A percentile compares a stretch with the other conserved stretches of the same genome.
Conservation (phyloP, 306 rosid species). For the Casuarina equisetifolia region DNA sequence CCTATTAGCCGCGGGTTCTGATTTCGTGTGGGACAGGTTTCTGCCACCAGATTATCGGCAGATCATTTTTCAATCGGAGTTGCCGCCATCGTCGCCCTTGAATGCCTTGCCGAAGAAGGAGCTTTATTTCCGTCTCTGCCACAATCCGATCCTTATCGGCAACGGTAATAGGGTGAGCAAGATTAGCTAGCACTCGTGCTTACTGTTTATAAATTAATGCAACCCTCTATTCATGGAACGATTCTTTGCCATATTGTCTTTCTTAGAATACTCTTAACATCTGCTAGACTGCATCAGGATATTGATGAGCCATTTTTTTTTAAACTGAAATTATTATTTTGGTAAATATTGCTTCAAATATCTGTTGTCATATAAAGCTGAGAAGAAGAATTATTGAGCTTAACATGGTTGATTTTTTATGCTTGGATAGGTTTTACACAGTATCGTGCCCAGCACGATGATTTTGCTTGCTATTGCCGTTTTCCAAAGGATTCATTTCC, state of each 20-base stretch:
- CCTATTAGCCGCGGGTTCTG: not conserved
- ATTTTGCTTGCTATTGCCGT: too few relatives aligned
- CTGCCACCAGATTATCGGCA: not conserved
- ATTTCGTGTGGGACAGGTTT: not conserved
- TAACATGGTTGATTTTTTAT: too few relatives aligned
- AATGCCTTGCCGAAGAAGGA: not conserved
- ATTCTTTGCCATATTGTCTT: not conserved
- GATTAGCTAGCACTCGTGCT: not conserved
- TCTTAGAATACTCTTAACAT: too few relatives aligned
- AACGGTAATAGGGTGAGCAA: not conserved
- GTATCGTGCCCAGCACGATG: too few relatives aligned
- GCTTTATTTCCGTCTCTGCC: not conserved
- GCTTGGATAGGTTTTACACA: too few relatives aligned
- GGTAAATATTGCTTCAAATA: too few relatives aligned
- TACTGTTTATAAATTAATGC: not conserved
- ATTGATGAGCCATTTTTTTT: too few relatives aligned
- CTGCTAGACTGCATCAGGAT: too few relatives aligned
- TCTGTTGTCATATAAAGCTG: too few relatives aligned
- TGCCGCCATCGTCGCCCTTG: not conserved
- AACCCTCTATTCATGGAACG: not conserved
- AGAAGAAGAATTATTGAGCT: too few relatives aligned
- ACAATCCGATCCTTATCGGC: not conserved
- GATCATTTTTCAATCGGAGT: slow-evolving; percentile 6
- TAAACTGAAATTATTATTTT: too few relatives aligned
- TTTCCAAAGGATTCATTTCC: too few relatives aligned